Conservation (phyloP, 257 asterid species). For the Solanum sitiens region DNA sequence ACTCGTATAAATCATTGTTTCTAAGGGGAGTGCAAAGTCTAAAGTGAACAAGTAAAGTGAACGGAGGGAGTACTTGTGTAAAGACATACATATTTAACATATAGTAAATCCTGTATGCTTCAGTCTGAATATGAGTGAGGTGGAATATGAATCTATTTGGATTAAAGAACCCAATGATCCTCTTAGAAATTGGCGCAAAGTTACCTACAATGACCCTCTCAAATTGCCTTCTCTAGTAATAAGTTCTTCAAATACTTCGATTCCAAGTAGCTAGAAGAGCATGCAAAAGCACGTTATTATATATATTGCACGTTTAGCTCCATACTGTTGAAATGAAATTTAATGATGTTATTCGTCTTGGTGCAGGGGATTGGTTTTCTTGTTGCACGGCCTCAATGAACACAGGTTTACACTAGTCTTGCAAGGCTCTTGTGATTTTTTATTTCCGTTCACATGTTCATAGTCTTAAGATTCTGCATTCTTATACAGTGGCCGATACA, state of each 20-base stretch:
- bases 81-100: neutral
- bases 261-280: neutral
- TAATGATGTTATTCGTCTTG: neutral
- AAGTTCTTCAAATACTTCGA: neutral
- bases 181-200: neutral
- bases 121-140: neutral
- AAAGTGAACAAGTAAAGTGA: neutral
- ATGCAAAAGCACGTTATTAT: neutral
- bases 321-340: neutral
- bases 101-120: neutral
- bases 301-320: neutral
- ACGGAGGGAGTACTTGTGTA: neutral
- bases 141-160: neutral
- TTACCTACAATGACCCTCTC: neutral
- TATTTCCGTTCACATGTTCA: neutral
- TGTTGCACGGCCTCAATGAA: slow-evolving; percentile 80
- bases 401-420: slow-evolving; percentile 40
- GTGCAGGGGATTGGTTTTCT: slow-evolving; percentile 65
- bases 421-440: neutral
- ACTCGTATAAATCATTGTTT: neutral
- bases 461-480: neutral
- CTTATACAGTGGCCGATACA: slow-evolving; percentile 62
- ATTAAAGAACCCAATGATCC: neutral
- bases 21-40: neutral
- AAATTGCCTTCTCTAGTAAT: neutral